A percentile compares a stretch with the other conserved stretches of the same genome.
Evolutionary conservation across 2,329 filamentous ascomycete genomes (phyloP).

Genomic region (Pestalotiopsis sp.): DNA sequence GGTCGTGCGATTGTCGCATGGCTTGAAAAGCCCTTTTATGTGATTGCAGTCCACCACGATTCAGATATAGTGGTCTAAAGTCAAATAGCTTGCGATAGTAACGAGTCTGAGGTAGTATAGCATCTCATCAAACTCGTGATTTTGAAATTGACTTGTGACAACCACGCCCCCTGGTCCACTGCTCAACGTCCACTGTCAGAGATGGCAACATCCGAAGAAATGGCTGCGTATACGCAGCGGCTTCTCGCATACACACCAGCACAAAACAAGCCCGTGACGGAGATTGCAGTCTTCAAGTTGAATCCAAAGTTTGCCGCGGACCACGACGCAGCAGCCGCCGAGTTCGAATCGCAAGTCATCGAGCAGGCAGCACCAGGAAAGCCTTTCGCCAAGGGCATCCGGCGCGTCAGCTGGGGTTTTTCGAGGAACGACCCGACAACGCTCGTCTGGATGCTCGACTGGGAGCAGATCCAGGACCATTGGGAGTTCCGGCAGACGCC

Average conservation of each 20-base stretch:
- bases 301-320: background rate
- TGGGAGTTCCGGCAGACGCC: conserved; percentile 9
- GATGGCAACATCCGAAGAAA: conserved; percentile 11
- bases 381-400: background rate
- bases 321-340: background rate
- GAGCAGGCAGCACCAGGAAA: conserved; percentile 1
- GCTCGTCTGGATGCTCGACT: conserved; percentile 7
- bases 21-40: too few species aligned
- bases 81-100: too few species aligned
- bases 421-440: conserved; percentile 1
- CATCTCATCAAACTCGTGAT: too few species aligned
- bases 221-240: conserved; percentile 12
- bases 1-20: too few species aligned
- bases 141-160: background rate
- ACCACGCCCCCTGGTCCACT: background rate
- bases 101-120: too few species aligned
- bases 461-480: conserved; percentile 7
- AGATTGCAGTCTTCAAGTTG: conserved; percentile 13
- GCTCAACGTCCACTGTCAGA: background rate
- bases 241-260: conserved; percentile 5
- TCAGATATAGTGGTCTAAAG: too few species aligned
- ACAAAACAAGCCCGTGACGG: conserved; percentile 13
- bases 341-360: conserved; percentile 8
- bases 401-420: conserved; percentile 1
- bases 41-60: too few species aligned